Percentiles rank a stretch among this genome's conserved stretches.
These are phyloP conservation scores for Calonectria honghensis DNA, from an alignment of 2,329 filamentous ascomycete species.

Conservation along the genomic window DNA sequence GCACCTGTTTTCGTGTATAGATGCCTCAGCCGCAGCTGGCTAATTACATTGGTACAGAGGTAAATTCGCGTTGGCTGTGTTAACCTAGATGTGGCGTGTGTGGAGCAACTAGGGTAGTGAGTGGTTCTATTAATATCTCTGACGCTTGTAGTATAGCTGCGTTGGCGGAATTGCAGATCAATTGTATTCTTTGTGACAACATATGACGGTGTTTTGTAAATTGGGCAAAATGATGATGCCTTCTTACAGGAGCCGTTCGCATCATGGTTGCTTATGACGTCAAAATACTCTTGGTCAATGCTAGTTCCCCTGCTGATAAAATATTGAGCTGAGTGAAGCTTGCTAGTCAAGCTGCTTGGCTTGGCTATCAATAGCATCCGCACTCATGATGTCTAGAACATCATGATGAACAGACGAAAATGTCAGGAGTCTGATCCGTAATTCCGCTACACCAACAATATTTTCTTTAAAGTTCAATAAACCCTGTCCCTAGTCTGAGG, in stretches of 20 bases:
- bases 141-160: background rate
- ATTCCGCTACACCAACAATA: background rate
- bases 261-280: background rate
- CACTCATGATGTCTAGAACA: background rate
- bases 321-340: background rate
- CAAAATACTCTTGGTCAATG: background rate
- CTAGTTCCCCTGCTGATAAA: background rate
- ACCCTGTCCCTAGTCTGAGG: background rate
- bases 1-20: too few species aligned
- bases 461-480: background rate
- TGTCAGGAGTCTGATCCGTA: too few species aligned
- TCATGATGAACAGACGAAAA: background rate
- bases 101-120: background rate
- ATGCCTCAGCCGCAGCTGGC: background rate
- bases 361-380: background rate
- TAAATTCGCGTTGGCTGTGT: background rate
- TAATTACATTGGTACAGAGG: background rate
- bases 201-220: background rate
- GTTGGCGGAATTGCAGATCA: background rate
- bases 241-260: background rate
- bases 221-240: background rate
- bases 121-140: background rate
- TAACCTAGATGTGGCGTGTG: background rate
- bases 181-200: background rate
- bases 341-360: background rate